Evolutionary conservation across 2,329 filamentous ascomycete genomes (phyloP).

Genomic region (Chaetothyriales sp.): DNA sequence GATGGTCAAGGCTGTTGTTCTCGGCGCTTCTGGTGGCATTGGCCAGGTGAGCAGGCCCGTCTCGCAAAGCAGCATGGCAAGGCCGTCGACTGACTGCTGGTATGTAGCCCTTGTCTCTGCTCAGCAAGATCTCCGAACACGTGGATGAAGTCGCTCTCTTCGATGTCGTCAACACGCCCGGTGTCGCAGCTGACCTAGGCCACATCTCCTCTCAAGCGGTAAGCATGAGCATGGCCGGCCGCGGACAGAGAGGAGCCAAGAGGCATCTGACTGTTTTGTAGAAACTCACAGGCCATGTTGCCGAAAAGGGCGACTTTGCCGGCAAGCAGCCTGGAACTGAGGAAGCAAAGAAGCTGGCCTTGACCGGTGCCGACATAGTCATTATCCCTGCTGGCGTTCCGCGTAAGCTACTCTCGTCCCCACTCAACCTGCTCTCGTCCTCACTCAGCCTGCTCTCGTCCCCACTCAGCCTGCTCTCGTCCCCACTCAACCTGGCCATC

Average conservation of each 20-base stretch:
- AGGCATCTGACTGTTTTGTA: constrained; percentile 30
- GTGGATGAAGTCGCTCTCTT: constrained; percentile 90
- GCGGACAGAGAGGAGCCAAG: constrained; percentile 16
- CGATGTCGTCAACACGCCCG: constrained; percentile 98
- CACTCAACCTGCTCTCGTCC: not conserved
- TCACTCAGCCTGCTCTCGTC: constrained; percentile 20
- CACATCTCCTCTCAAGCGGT: constrained; percentile 88
- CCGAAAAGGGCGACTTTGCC: constrained; percentile 35
- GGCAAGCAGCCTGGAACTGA: constrained; percentile 37
- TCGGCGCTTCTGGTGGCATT: constrained; percentile 95
- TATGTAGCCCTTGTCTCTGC: constrained; percentile 87
- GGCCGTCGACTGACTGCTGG: constrained; percentile 5
- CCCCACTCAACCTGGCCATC: no score
- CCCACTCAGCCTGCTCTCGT: not conserved
- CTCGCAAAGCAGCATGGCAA: not conserved
- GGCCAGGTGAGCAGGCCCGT: constrained; percentile 64
- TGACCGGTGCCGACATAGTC: constrained; percentile 89
- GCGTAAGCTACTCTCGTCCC: constrained; percentile 45
- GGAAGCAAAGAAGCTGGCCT: constrained; percentile 70
- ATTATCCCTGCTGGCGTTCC: constrained; percentile 97
- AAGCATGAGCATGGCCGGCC: constrained; percentile 31
- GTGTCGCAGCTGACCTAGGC: constrained; percentile 88
- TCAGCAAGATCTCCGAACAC: constrained; percentile 79
- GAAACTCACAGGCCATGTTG: constrained; percentile 81
- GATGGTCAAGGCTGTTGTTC: constrained; percentile 53